Evolutionary conservation across 2,329 filamentous ascomycete genomes (phyloP).

Genomic region (Penicillium thymicola): DNA sequence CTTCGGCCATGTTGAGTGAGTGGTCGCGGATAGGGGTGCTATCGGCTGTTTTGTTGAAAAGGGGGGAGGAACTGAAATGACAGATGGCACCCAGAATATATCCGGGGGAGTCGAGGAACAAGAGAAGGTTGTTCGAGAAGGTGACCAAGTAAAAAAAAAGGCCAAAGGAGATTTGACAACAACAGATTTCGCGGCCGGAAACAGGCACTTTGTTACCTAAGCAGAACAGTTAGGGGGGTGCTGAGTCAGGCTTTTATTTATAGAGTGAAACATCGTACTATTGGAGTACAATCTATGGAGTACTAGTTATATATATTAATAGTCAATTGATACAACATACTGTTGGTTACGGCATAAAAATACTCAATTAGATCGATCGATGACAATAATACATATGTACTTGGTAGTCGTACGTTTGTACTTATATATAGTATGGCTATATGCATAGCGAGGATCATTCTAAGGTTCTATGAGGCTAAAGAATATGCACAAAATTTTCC

Average conservation of each 20-base stretch:
- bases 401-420: not conserved
- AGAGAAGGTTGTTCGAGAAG: not conserved
- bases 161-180: constrained; percentile 5
- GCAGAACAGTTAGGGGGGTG: constrained; percentile 1
- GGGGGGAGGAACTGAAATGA: constrained; percentile 1
- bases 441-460: not conserved
- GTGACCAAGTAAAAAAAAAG: constrained; percentile 3
- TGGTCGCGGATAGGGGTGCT: constrained; percentile 4
- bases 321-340: not conserved
- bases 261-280: not conserved
- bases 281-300: not conserved
- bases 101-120: constrained; percentile 1
- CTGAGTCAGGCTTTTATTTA: constrained; percentile 12
- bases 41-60: not conserved
- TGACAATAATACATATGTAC: not conserved
- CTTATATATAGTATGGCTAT: not conserved
- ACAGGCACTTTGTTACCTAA: constrained; percentile 5
- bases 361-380: not conserved
- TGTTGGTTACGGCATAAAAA: not conserved
- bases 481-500: not conserved
- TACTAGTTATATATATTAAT: not conserved
- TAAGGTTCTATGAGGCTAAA: not conserved
- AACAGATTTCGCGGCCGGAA: constrained; percentile 13
- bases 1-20: constrained; percentile 67
- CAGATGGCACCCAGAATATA: constrained; percentile 3